Conservation (phyloP, 2,329 filamentous ascomycete genomes). For the Verticillium tricorpus region DNA sequence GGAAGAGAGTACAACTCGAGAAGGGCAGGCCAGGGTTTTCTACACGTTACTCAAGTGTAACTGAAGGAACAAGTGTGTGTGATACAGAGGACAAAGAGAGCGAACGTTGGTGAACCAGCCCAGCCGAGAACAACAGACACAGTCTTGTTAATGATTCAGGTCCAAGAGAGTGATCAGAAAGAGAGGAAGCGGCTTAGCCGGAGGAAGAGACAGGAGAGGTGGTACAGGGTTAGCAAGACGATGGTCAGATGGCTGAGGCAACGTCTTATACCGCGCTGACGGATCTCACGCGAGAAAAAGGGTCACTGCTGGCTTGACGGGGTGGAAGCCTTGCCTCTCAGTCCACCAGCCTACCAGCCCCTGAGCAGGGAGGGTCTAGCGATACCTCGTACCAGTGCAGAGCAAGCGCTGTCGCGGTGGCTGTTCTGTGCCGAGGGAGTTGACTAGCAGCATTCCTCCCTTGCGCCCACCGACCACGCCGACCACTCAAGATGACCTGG, state of each 20-base stretch:
- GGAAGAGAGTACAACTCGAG: background rate
- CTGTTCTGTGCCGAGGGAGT: background rate
- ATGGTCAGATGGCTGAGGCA: background rate
- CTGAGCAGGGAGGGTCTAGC: background rate
- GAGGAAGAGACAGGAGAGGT: background rate
- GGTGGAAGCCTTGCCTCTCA: background rate
- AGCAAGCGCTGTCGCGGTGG: background rate
- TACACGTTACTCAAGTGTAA: background rate
- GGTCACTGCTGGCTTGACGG: background rate
- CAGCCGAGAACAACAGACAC: constrained; percentile 5
- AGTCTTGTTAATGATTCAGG: constrained; percentile 4
- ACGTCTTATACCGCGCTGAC: background rate
- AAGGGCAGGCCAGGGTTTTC: background rate
- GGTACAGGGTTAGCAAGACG: background rate
- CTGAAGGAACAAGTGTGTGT: background rate
- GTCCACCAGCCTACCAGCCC: background rate
- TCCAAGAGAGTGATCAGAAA: background rate
- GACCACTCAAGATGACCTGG: background rate
- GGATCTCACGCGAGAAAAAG: background rate
- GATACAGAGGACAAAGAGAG: background rate
- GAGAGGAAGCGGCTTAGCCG: background rate
- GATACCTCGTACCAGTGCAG: background rate
- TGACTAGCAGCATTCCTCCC: background rate
- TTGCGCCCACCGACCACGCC: background rate
- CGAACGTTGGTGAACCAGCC: background rate